phyloP scores from a whole-genome alignment of 2,329 filamentous ascomycete genomes.

The Neophaeococcomyces aloes region DNA sequence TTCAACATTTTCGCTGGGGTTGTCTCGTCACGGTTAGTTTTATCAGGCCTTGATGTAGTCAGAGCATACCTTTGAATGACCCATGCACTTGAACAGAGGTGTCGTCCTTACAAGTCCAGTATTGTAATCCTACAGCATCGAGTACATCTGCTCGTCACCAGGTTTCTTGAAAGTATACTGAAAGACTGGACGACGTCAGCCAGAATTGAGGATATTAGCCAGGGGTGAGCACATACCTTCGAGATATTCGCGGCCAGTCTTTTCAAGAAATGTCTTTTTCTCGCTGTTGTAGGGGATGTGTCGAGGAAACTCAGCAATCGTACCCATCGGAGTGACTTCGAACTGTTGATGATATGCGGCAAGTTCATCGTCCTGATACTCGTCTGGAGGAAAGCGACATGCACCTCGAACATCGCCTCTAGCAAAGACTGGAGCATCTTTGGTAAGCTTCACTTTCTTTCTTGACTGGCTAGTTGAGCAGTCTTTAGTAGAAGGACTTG shows the following conservation, averaged over 20 bases:
- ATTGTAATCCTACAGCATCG: constrained; percentile 95
- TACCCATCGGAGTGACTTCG: constrained; percentile 53
- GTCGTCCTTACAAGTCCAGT: constrained; percentile 88
- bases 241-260: constrained; percentile 78
- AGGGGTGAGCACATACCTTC: constrained; percentile 53
- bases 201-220: constrained; percentile 5
- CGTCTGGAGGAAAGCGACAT: constrained; percentile 64
- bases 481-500: constrained; percentile 8
- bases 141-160: constrained; percentile 55
- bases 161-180: constrained; percentile 72
- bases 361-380: constrained; percentile 51
- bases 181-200: constrained; percentile 49
- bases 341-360: constrained; percentile 51
- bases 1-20: constrained; percentile 74
- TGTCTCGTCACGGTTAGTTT: constrained; percentile 48
- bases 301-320: constrained; percentile 50
- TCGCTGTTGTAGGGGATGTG: constrained; percentile 92
- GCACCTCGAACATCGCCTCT: constrained; percentile 54
- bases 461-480: constrained; percentile 17
- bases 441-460: constrained; percentile 49
- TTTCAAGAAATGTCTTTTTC: constrained; percentile 78
- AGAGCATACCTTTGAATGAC: constrained; percentile 66
- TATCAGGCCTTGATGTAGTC: neutral
- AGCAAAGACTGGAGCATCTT: constrained; percentile 53
- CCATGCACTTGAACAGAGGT: constrained; percentile 83